Conservation (phyloP, 345 rosid genomes). For the Passiflora organensis region DNA sequence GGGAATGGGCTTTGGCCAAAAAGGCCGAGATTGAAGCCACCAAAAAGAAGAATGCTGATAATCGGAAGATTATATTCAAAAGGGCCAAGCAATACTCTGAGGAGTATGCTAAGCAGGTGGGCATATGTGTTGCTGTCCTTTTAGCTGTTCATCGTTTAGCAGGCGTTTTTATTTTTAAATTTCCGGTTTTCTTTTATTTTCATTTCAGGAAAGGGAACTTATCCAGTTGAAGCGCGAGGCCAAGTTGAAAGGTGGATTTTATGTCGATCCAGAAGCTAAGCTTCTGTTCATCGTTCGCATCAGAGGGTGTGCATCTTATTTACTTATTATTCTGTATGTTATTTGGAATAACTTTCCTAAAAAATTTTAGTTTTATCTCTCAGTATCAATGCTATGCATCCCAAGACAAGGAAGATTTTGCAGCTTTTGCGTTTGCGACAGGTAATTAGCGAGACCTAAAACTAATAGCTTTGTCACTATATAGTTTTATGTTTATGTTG, state of each 20-base stretch:
- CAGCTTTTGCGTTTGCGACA: slow-evolving; percentile 91
- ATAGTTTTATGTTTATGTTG: background rate
- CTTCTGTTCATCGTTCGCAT: slow-evolving; percentile 73
- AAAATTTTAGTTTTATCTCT: background rate
- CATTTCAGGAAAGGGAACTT: slow-evolving; percentile 51
- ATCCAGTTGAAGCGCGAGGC: slow-evolving; percentile 77
- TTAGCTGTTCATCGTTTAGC: no score
- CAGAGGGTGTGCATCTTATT: slow-evolving; percentile 17
- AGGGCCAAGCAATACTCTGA: slow-evolving; percentile 55
- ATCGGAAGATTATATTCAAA: slow-evolving; percentile 46
- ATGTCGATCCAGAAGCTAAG: slow-evolving; percentile 89
- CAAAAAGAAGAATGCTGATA: slow-evolving; percentile 54
- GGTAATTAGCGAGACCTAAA: slow-evolving; percentile 25
- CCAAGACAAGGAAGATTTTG: slow-evolving; percentile 73
- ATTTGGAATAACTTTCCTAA: no score
- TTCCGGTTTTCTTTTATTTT: background rate
- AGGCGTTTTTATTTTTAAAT: no score
- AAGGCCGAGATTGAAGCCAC: slow-evolving; percentile 34
- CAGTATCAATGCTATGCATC: slow-evolving; percentile 89
- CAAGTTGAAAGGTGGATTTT: slow-evolving; percentile 77
- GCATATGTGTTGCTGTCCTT: background rate
- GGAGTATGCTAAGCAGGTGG: slow-evolving; percentile 57
- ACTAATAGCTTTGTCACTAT: background rate
- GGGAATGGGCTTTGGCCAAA: slow-evolving; percentile 58
- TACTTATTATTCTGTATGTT: background rate